phyloP scores from a whole-genome alignment of 78 protist species.

The Paratrimastix pyriformis region DNA sequence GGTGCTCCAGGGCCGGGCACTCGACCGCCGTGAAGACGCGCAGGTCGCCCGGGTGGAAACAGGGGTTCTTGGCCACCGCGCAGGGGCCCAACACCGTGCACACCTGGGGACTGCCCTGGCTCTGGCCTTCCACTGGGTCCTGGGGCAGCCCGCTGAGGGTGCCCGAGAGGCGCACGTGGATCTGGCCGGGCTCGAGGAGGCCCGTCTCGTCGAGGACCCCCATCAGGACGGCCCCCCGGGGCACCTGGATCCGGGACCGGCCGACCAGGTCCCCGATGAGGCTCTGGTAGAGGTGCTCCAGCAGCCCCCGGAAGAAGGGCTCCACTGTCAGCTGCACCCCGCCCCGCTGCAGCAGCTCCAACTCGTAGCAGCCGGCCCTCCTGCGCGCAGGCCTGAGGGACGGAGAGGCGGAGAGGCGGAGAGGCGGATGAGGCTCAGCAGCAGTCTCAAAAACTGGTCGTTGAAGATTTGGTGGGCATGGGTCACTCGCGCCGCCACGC shows the following conservation, averaged over 20 bases:
- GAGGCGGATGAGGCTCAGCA: too few relatives aligned
- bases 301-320: not conserved
- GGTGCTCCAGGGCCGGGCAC: not conserved
- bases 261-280: not conserved
- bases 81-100: not conserved
- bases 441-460: too few relatives aligned
- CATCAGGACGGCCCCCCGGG: not conserved
- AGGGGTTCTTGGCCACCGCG: not conserved
- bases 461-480: not conserved
- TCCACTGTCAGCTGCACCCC: not conserved
- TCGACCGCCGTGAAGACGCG: not conserved
- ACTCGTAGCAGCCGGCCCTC: too few relatives aligned
- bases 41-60: not conserved
- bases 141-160: not conserved
- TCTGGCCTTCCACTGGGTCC: too few relatives aligned
- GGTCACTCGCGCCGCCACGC: not conserved
- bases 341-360: not conserved
- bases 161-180: not conserved
- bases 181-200: not conserved
- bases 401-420: too few relatives aligned
- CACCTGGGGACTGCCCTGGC: too few relatives aligned
- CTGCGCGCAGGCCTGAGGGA: too few relatives aligned
- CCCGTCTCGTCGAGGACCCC: not conserved
- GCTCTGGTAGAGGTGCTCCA: too few relatives aligned
- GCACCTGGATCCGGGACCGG: not conserved